phyloP scores from a whole-genome alignment of 345 rosid species.

The Lenwebbia sp. region DNA sequence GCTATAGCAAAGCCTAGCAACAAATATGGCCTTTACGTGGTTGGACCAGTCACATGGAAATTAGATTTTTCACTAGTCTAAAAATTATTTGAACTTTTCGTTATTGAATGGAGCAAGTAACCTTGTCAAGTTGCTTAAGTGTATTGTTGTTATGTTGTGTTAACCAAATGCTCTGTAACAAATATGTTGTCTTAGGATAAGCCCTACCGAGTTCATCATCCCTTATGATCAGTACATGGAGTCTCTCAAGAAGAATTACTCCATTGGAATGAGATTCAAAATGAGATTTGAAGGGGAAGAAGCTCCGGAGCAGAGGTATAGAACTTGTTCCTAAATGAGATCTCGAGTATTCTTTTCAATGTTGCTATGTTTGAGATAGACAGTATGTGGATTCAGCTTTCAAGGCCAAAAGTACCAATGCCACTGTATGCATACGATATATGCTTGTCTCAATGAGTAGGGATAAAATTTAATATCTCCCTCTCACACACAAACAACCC shows the following conservation, averaged over 20 bases:
- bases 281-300: conserved; percentile 94
- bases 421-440: not conserved
- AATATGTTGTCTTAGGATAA: conserved; percentile 33
- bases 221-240: conserved; percentile 72
- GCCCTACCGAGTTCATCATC: conserved; percentile 84
- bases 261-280: conserved; percentile 82
- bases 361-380: not conserved
- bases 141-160: not conserved
- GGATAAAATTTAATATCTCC: not conserved
- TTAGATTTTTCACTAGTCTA: not conserved
- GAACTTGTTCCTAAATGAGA: not conserved
- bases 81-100: not conserved
- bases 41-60: not conserved
- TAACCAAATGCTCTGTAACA: not conserved
- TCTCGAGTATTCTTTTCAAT: not conserved
- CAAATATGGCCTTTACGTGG: not conserved
- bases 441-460: not conserved
- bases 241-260: conserved; percentile 50
- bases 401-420: not conserved
- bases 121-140: not conserved
- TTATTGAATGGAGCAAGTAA: not conserved
- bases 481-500: not conserved
- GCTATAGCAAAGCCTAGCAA: not conserved
- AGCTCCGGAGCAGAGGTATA: conserved; percentile 78
- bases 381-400: not conserved